Conservation (phyloP, 2,329 filamentous ascomycete species). For the Curvularia lunata region DNA sequence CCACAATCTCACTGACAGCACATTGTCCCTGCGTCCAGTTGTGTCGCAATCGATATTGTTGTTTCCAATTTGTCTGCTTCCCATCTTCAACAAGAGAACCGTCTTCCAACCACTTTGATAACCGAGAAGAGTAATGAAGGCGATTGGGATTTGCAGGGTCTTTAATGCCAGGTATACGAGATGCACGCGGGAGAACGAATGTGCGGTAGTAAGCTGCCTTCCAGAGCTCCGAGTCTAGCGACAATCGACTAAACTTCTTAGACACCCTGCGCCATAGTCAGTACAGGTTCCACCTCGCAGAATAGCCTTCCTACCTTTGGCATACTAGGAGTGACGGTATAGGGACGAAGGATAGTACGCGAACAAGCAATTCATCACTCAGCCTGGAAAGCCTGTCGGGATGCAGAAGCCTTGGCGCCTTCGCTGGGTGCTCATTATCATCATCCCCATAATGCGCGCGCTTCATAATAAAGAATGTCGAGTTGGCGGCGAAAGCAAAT, state of each 20-base stretch:
- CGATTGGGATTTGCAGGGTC: constrained; percentile 48
- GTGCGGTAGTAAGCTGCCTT: constrained; percentile 84
- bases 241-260: constrained; percentile 72
- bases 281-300: not conserved
- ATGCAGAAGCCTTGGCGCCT: constrained; percentile 52
- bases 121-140: constrained; percentile 60
- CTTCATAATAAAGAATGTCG: constrained; percentile 42
- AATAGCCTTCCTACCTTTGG: constrained; percentile 58
- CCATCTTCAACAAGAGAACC: constrained; percentile 61
- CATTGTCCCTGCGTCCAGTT: constrained; percentile 90
- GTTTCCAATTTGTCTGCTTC: constrained; percentile 76
- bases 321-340: constrained; percentile 70
- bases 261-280: constrained; percentile 64
- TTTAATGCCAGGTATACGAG: constrained; percentile 73
- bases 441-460: constrained; percentile 43
- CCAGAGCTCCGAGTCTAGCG: constrained; percentile 88
- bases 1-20: constrained; percentile 76
- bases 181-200: constrained; percentile 82
- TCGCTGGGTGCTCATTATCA: constrained; percentile 46
- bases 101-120: constrained; percentile 68
- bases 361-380: constrained; percentile 86
- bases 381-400: constrained; percentile 72
- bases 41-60: constrained; percentile 83
- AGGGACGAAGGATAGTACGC: constrained; percentile 79
- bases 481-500: constrained; percentile 16